Base-by-base conservation (phyloP, 2,329 filamentous ascomycete species). In the Arthrobotrys sinensis region DNA sequence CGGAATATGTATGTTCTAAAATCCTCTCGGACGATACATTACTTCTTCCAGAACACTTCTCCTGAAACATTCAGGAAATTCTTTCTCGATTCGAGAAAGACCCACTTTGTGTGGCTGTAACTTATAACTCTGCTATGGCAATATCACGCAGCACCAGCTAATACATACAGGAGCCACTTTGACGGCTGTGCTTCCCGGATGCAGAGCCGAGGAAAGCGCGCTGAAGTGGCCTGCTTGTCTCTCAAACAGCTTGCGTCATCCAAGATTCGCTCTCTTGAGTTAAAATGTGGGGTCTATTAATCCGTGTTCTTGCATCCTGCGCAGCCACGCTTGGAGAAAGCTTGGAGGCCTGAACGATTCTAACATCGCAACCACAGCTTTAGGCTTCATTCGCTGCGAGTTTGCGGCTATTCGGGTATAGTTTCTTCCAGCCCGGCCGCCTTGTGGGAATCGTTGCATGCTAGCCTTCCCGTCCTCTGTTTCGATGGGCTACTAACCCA, bases 41-140 rank as follows among this genome's bases (percentile, higher is more conserved):
- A 40, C 36, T 34, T 28, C 34, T 60, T 38, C 50, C 53, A 60
- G 36, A 43, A 28, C 36, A 16, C 1, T n/a, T 60, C 8, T 64
- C 40, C 63, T n/a, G 62, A 40, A 60, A 55, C 21, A 36, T 32
- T 19, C 10, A 32, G 43, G 45, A 52, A 53, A 60, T 28, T 60
- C 36, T 60, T 60, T 43, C 55, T 60, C 55, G 34, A 60, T 60
- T 60, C 55, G 55, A 48, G 83, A 84, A 81, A 81, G 8, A 82
- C 80, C 50, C 83, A 84, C 53, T 80, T 78, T 24, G 60, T 70
- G 32, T 80, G 79, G 4, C 79, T 76, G 34, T 38, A 48, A 1
- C 64, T 60, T 12, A 60, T 79, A 5, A 78, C 65, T 5, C 65
- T 46, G 0, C 79, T 53, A 19, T 55, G 34, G 36, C 45, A 7